Percentiles rank a stretch among this genome's conserved stretches.
phyloP scores from a whole-genome alignment of 177 flowering plant genomes.

The Tripterygium wilfordii region DNA sequence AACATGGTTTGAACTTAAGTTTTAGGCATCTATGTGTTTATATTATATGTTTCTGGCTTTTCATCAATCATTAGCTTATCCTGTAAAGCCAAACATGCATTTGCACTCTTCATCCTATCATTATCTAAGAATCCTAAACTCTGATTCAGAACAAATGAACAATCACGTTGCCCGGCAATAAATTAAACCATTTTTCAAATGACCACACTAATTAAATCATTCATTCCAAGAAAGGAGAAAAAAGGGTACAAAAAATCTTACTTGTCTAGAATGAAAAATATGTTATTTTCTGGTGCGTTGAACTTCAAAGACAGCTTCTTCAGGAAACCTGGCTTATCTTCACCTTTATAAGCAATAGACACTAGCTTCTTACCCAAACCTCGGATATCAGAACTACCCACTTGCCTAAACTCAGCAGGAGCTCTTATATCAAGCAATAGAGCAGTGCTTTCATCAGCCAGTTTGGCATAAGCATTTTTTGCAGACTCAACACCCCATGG shows the following conservation, averaged over 20 bases:
- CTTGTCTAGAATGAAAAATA: constrained; percentile 91
- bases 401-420: constrained; percentile 45
- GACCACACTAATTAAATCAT: no score
- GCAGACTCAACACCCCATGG: constrained; percentile 87
- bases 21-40: no score
- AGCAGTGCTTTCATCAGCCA: constrained; percentile 55
- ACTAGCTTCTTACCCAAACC: constrained; percentile 79
- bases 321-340: constrained; percentile 80
- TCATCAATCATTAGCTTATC: no score
- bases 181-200: no score
- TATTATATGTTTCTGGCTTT: no score
- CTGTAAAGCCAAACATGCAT: no score
- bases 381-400: constrained; percentile 72
- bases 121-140: no score
- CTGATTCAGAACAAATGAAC: no score
- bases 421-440: constrained; percentile 88
- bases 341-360: constrained; percentile 56
- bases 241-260: constrained; percentile 29
- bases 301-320: constrained; percentile 77
- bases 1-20: no score
- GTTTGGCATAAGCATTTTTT: constrained; percentile 57
- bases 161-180: no score
- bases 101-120: no score
- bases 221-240: not conserved
- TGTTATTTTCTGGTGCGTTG: constrained; percentile 83